These are phyloP conservation scores for Fusarium sterilihyphosum DNA, from an alignment of 2,329 filamentous ascomycete species.

Conservation along the genomic window DNA sequence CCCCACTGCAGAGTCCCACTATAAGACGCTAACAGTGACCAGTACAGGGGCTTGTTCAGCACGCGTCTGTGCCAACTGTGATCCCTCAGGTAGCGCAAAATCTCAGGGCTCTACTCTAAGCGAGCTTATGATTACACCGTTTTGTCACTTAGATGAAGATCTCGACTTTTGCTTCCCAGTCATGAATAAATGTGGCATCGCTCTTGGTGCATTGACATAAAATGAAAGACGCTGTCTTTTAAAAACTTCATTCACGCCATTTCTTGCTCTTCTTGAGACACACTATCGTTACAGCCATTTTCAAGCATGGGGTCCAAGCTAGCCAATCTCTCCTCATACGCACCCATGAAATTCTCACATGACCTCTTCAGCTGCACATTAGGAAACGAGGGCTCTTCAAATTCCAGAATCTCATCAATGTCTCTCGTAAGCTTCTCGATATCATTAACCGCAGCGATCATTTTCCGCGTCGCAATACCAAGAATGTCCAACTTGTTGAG, in stretches of 20 bases:
- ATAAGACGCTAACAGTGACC: fast-evolving
- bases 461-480: not conserved
- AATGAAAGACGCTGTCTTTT: too few species aligned
- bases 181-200: too few species aligned
- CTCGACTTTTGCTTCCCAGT: too few species aligned
- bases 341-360: not conserved
- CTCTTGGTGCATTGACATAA: not conserved
- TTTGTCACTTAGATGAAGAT: too few species aligned
- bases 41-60: not conserved
- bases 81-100: not conserved
- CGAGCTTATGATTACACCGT: not conserved
- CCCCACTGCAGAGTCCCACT: not conserved
- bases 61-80: too few species aligned
- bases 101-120: not conserved
- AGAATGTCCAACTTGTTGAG: not conserved
- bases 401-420: not conserved
- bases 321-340: not conserved
- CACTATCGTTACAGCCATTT: fast-evolving
- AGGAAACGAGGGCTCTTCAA: not conserved
- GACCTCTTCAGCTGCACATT: not conserved
- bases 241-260: not conserved
- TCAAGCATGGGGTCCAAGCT: not conserved
- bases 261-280: too few species aligned
- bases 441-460: not conserved
- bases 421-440: not conserved